phyloP scores from a whole-genome alignment of 2,329 filamentous ascomycete genomes.

The Canariomyces notabilis region DNA sequence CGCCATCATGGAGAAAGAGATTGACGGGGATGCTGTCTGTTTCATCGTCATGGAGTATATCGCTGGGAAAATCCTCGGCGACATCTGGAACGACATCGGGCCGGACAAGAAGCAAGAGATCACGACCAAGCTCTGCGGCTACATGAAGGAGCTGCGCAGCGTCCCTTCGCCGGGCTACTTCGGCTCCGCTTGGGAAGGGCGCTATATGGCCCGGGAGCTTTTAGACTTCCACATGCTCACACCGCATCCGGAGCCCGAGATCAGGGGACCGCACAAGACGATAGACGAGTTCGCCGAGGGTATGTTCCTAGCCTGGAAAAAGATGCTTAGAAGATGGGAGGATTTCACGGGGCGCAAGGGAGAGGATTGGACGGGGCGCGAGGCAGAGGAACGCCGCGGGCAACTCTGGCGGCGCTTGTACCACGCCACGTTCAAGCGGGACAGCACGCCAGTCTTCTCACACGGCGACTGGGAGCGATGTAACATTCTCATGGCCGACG shows the following conservation, averaged over 20 bases:
- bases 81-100: neutral
- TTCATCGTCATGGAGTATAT: conserved; percentile 9
- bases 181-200: conserved; percentile 3
- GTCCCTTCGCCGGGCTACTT: conserved; percentile 6
- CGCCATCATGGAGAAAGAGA: neutral
- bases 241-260: neutral
- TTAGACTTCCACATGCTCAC: neutral
- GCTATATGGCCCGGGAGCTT: neutral
- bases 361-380: no score
- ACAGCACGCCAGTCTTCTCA: neutral
- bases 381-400: no score
- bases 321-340: no score
- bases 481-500: conserved; percentile 1
- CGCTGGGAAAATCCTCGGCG: neutral
- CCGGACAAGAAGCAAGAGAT: neutral
- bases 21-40: no score
- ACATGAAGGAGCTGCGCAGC: conserved; percentile 1
- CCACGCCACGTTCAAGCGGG: conserved; percentile 1
- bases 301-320: no score
- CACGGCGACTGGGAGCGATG: neutral
- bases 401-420: conserved; percentile 4
- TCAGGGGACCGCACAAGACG: neutral
- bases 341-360: no score
- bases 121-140: neutral
- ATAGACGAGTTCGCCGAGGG: conserved; percentile 4